A percentile compares a stretch with the other conserved stretches of the same genome.
Conservation (phyloP, 2,329 filamentous ascomycete species). For the Taxawa tesnikishii region DNA sequence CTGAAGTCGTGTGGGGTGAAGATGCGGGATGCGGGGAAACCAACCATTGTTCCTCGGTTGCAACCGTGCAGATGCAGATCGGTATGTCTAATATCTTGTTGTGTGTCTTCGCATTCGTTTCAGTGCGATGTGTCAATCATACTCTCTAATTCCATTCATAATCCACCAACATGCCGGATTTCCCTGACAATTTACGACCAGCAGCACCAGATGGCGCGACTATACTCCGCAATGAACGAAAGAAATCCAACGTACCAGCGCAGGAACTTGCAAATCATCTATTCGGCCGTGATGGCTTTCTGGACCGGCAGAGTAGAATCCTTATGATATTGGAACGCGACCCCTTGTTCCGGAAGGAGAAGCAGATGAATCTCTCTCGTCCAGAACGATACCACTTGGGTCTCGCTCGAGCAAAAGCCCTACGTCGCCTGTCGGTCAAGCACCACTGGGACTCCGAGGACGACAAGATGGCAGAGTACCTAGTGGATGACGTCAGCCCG, state of each 20-base stretch:
- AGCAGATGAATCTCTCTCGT: constrained; percentile 38
- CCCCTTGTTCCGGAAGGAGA: constrained; percentile 36
- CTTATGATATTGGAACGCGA: constrained; percentile 32
- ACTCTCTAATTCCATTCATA: no score
- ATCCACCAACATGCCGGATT: constrained; percentile 29
- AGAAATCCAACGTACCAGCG: constrained; percentile 29
- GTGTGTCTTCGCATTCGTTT: no score
- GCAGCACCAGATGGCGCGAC: constrained; percentile 30
- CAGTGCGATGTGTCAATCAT: no score
- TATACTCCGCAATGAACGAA: constrained; percentile 33
- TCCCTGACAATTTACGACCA: constrained; percentile 36
- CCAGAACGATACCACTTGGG: constrained; percentile 41
- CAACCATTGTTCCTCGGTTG: no score
- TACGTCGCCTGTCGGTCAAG: constrained; percentile 32
- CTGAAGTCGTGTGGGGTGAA: not conserved
- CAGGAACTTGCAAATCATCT: constrained; percentile 35
- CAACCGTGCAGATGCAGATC: no score
- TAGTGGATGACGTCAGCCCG: constrained; percentile 41
- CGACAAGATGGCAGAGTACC: constrained; percentile 38
- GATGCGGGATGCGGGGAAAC: not conserved
- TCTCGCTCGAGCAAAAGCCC: constrained; percentile 38
- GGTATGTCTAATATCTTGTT: no score
- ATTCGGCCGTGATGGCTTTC: constrained; percentile 33
- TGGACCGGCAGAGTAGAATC: constrained; percentile 34
- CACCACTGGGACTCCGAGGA: constrained; percentile 38